Evolutionary conservation across 345 rosid genomes (phyloP).

Genomic region (Camelina sativa): DNA sequence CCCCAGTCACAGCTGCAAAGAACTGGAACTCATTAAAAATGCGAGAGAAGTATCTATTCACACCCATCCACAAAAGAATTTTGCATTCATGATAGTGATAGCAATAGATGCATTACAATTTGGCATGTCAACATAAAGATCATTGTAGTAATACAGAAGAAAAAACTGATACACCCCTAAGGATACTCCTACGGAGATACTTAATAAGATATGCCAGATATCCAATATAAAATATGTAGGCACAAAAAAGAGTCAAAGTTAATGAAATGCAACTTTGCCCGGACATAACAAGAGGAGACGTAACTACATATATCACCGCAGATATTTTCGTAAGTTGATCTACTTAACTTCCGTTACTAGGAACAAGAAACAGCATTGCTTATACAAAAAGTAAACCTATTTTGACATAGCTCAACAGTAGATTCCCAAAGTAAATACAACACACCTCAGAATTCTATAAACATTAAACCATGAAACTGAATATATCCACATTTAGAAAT

Average conservation of each 20-base stretch:
- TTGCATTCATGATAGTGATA: slow-evolving; percentile 5
- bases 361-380: slow-evolving; percentile 17
- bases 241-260: too few relatives aligned
- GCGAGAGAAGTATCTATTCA: slow-evolving; percentile 21
- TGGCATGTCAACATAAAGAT: slow-evolving; percentile 7
- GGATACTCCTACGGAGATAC: neutral
- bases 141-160: slow-evolving; percentile 2
- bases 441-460: slow-evolving; percentile 14
- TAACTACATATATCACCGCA: neutral
- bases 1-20: slow-evolving; percentile 93
- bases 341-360: neutral
- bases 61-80: slow-evolving; percentile 10
- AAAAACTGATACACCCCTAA: neutral
- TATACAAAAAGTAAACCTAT: slow-evolving; percentile 12
- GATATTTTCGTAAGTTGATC: neutral
- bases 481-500: neutral
- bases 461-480: neutral
- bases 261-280: too few relatives aligned
- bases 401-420: slow-evolving; percentile 4
- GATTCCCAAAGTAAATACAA: neutral
- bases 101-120: slow-evolving; percentile 18
- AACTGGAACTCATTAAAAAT: slow-evolving; percentile 33
- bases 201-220: too few relatives aligned
- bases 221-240: neutral
- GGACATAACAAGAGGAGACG: slow-evolving; percentile 4